Conservation (phyloP, 176 grass and related monocot species). For the Metroxylon sagu region DNA sequence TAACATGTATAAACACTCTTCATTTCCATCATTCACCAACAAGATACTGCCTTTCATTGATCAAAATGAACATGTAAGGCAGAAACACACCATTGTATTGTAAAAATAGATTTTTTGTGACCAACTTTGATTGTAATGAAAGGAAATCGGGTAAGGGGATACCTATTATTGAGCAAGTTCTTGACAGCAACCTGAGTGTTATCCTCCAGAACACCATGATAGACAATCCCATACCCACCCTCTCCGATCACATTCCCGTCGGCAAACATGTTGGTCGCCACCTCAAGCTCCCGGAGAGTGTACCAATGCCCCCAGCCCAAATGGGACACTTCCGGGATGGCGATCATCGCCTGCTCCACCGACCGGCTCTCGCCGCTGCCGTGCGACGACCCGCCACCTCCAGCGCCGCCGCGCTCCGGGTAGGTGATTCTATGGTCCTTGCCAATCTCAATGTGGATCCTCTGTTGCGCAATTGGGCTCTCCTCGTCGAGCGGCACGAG, state of each 20-base stretch:
- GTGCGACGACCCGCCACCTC: constrained; percentile 19
- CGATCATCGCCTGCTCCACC: background rate
- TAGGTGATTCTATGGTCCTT: constrained; percentile 61
- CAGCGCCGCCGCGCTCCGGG: constrained; percentile 24
- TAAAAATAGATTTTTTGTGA: background rate
- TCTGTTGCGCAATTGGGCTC: constrained; percentile 38
- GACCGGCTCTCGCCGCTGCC: background rate
- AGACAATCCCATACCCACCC: constrained; percentile 91
- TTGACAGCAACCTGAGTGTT: constrained; percentile 67
- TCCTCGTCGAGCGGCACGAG: constrained; percentile 6
- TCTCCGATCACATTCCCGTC: constrained; percentile 88
- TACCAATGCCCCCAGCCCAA: constrained; percentile 97
- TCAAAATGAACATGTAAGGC: no score
- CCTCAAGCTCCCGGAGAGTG: constrained; percentile 85
- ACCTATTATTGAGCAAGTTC: constrained; percentile 92
- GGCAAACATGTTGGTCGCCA: constrained; percentile 58
- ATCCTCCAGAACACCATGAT: constrained; percentile 61
- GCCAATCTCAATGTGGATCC: constrained; percentile 75
- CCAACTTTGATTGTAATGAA: no score
- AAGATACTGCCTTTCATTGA: no score
- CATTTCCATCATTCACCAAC: no score
- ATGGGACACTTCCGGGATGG: constrained; percentile 76
- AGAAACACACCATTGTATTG: no score
- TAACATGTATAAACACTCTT: no score
- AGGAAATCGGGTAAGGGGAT: background rate